Evolutionary conservation across 352 stramenopile species (phyloP).

Genomic region (Globisporangium takayamanum): DNA sequence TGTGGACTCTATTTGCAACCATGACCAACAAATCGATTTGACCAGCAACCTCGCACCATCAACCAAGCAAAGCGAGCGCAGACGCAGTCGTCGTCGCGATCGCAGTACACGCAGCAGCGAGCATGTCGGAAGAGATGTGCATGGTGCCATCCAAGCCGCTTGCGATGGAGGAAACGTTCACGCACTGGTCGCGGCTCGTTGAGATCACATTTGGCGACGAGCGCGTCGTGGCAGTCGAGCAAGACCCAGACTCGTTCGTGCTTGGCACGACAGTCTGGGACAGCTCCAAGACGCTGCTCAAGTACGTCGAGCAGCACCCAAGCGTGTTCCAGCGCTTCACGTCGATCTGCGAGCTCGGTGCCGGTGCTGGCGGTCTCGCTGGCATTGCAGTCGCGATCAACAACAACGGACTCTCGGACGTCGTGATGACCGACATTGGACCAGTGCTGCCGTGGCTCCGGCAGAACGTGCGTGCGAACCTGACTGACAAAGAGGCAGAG

Average conservation of each 20-base stretch:
- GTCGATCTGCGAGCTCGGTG: constrained; percentile 70
- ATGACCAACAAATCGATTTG: too few species aligned
- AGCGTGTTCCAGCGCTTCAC: constrained; percentile 45
- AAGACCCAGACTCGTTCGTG: constrained; percentile 80
- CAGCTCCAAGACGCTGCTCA: constrained; percentile 81
- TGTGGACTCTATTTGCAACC: too few species aligned
- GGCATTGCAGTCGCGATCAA: constrained; percentile 71
- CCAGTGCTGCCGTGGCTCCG: constrained; percentile 74
- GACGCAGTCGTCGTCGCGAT: too few species aligned
- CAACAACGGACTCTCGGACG: constrained; percentile 41
- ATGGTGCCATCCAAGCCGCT: constrained; percentile 49
- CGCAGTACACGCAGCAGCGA: neutral
- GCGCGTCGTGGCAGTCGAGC: constrained; percentile 49
- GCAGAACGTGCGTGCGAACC: constrained; percentile 57
- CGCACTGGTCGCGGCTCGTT: constrained; percentile 71
- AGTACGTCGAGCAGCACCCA: constrained; percentile 69
- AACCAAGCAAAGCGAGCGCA: too few species aligned
- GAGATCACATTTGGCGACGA: constrained; percentile 38
- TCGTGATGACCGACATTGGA: constrained; percentile 75
- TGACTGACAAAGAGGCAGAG: constrained; percentile 51
- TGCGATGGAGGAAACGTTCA: constrained; percentile 71
- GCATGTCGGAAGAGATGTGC: constrained; percentile 50
- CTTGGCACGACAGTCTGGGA: constrained; percentile 81
- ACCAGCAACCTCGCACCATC: too few species aligned
- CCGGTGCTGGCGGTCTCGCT: constrained; percentile 62